These are phyloP conservation scores for Triticum dicoccoides DNA, from an alignment of 176 grass and related monocot genomes.

Conservation along the genomic window DNA sequence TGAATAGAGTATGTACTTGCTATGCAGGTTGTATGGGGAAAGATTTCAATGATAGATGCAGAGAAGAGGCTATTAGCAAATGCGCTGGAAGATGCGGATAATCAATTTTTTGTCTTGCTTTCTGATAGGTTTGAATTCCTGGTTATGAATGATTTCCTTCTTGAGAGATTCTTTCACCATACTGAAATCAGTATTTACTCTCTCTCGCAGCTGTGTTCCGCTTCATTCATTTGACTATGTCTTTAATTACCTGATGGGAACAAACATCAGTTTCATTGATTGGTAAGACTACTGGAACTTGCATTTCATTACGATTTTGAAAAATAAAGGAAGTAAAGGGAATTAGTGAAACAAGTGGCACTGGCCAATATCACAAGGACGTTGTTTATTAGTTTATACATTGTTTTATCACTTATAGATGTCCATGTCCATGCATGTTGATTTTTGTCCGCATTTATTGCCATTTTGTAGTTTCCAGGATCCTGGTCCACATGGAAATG, in stretches of 20 bases:
- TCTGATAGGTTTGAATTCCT: slow-evolving; percentile 71
- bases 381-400: neutral
- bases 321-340: slow-evolving; percentile 2
- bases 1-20: slow-evolving; percentile 16
- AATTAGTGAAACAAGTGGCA: neutral
- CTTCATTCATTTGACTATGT: slow-evolving; percentile 95
- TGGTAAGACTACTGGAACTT: slow-evolving; percentile 56
- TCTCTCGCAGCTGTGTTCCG: slow-evolving; percentile 78
- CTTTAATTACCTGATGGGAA: slow-evolving; percentile 94
- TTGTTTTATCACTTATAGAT: neutral
- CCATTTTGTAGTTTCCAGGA: slow-evolving; percentile 74
- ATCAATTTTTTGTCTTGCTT: slow-evolving; percentile 95
- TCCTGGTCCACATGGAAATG: slow-evolving; percentile 95
- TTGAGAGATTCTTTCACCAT: slow-evolving; percentile 26
- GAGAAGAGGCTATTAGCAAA: slow-evolving; percentile 92
- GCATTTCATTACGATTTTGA: slow-evolving; percentile 21
- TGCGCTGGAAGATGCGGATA: slow-evolving; percentile 80
- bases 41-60: slow-evolving; percentile 97
- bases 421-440: slow-evolving; percentile 14
- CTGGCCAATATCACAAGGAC: slow-evolving; percentile 3
- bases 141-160: slow-evolving; percentile 19
- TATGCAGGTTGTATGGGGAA: slow-evolving; percentile 90
- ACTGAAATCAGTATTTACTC: slow-evolving; percentile 39
- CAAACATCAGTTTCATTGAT: slow-evolving; percentile 84
- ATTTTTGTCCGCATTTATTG: slow-evolving; percentile 33